phyloP scores from a whole-genome alignment of 345 rosid species.

The Theobroma cacao region DNA sequence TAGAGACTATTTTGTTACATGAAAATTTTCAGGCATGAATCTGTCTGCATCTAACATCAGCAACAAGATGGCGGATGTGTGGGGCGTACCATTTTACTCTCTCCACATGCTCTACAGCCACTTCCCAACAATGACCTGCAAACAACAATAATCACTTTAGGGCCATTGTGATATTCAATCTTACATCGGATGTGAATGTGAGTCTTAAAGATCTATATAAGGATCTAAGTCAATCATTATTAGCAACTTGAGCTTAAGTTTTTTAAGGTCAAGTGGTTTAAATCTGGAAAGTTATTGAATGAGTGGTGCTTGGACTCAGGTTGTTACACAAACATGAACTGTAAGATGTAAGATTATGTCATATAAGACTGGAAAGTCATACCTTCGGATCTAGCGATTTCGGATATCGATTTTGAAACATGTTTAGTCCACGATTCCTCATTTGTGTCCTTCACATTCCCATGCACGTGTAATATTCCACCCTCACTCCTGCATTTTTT shows the following conservation, averaged over 20 bases:
- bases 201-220: too few species aligned
- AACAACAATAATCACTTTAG: slow-evolving; percentile 9
- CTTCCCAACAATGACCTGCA: slow-evolving; percentile 76
- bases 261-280: background rate
- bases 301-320: too few species aligned
- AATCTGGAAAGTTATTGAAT: too few species aligned
- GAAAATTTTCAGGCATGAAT: slow-evolving; percentile 11
- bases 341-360: background rate
- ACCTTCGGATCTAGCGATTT: slow-evolving; percentile 78
- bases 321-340: background rate
- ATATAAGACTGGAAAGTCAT: background rate
- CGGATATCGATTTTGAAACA: slow-evolving; percentile 45
- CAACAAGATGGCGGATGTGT: slow-evolving; percentile 86
- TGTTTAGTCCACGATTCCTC: slow-evolving; percentile 56
- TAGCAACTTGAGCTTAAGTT: too few species aligned
- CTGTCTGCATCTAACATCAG: slow-evolving; percentile 67
- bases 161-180: too few species aligned
- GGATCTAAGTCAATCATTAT: too few species aligned
- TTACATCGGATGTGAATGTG: too few species aligned
- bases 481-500: slow-evolving; percentile 65
- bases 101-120: slow-evolving; percentile 62
- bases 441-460: slow-evolving; percentile 79
- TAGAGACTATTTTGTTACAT: background rate
- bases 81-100: slow-evolving; percentile 98
- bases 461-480: slow-evolving; percentile 86